Conservation (phyloP, 2,329 filamentous ascomycete genomes). For the Lojkania enalia region DNA sequence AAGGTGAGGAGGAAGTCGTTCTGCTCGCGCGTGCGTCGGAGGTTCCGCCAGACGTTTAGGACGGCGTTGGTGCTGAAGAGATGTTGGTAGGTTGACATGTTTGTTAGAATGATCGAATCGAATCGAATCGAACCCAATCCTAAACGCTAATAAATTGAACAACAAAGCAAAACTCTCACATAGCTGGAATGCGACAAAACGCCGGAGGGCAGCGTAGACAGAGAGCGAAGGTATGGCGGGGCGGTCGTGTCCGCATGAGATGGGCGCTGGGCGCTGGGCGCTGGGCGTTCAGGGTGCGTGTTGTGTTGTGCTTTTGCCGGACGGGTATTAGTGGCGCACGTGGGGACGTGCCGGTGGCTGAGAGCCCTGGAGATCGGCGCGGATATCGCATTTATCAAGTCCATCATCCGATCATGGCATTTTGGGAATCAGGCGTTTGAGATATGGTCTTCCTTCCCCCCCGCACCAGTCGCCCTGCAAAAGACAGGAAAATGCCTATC, state of each 20-base stretch:
- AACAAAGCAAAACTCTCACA: too few relatives aligned
- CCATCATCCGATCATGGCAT: too few relatives aligned
- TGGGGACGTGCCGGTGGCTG: slow-evolving; percentile 14
- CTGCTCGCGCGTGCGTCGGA: slow-evolving; percentile 32
- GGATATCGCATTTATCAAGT: slow-evolving; percentile 9
- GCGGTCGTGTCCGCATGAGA: slow-evolving; percentile 1
- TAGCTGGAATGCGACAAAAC: neutral
- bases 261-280: too few relatives aligned
- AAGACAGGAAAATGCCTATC: too few relatives aligned
- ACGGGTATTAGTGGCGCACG: slow-evolving; percentile 10
- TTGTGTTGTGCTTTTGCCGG: slow-evolving; percentile 16
- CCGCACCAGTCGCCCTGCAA: too few relatives aligned
- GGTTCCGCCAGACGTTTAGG: slow-evolving; percentile 40
- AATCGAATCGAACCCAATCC: too few relatives aligned
- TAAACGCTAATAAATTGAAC: too few relatives aligned
- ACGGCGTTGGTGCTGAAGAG: slow-evolving; percentile 39
- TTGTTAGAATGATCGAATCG: neutral
- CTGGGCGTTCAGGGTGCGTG: slow-evolving; percentile 12
- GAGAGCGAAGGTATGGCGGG: too few relatives aligned
- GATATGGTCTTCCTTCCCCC: too few relatives aligned
- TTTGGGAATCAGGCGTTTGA: too few relatives aligned
- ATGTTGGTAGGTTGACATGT: slow-evolving; percentile 38
- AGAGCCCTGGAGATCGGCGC: neutral
- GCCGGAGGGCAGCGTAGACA: too few relatives aligned
- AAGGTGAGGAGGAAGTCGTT: slow-evolving; percentile 40